Base-by-base conservation (phyloP, 805 yeast species). In the Isabelozyma pseudorhagii region DNA sequence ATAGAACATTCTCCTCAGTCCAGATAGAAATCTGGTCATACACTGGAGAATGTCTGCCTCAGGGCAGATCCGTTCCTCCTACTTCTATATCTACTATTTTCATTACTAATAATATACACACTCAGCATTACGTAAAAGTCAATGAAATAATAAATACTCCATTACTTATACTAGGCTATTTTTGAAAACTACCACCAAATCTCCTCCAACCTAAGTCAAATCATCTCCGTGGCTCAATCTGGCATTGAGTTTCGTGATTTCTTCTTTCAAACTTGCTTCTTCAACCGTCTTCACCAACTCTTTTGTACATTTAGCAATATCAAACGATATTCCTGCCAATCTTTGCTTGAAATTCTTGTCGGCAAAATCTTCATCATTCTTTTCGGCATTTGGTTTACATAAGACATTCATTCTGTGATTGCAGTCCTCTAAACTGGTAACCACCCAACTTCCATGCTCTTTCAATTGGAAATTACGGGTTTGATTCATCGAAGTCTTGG, bases 261-360 rank as follows among this genome's bases (percentile, higher is more conserved):
- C 97, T 56, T 87, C 92, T 60, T 86, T 86, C 59, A 92, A 73
- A 61, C 92, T 87, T 21, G 96, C 96, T 64, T 92, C 97, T 65
- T 93, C 97, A 5, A 93, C 97, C 1, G 96, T 89, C 71, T 92
- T 92, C 17, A 93, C 98, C 62, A 93, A 78, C 67, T 93, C 98
- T 67, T 92, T 93, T 5, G 97, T 93, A 66, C 96, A 87, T 68
- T 93, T 91, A 21, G 97, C 97, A 70, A 93, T 89, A 66, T 93
- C 98, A 71, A 91, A 93, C 28, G 97, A 93, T 57, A 92, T 87
- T 2, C 97, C 97, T 0, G 98, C 98, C 55, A 93, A 80, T 61
- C 97, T 81, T 68, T 93, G 97, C 68, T 89, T 89, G 72, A 90
- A 86, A 58, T 87, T 87, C 66, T 88, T 87, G 63, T 90, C 96